A percentile compares a stretch with the other conserved stretches of the same genome.
Evolutionary conservation across 208 protist species (phyloP).

Genomic region (Trypanosoma avium): DNA sequence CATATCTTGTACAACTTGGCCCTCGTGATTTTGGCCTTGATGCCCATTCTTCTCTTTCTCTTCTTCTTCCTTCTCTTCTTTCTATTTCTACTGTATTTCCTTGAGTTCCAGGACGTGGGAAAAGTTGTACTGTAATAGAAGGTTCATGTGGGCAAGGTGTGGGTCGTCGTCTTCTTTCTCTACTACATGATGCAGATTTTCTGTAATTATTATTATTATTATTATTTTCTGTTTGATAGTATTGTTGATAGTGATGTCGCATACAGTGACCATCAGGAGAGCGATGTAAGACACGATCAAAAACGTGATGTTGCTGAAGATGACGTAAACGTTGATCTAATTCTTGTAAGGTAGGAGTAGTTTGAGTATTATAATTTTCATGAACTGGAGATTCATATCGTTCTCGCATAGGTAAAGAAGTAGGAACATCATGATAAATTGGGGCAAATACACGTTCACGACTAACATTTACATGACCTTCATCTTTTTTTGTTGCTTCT

Average conservation of each 20-base stretch:
- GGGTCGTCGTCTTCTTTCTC: background rate
- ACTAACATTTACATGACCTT: constrained; percentile 11
- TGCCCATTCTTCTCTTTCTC: too few relatives aligned
- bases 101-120: background rate
- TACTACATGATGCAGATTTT: background rate
- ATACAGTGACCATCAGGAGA: constrained; percentile 3
- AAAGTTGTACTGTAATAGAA: constrained; percentile 27
- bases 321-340: constrained; percentile 54
- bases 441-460: constrained; percentile 4
- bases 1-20: constrained; percentile 7
- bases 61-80: too few relatives aligned
- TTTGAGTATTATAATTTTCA: background rate
- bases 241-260: constrained; percentile 13
- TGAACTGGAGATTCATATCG: background rate
- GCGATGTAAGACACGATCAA: background rate
- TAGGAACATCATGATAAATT: background rate
- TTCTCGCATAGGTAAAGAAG: background rate
- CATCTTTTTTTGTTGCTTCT: constrained; percentile 1
- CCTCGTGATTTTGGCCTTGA: background rate
- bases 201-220: background rate
- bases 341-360: constrained; percentile 51
- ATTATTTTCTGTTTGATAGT: constrained; percentile 6
- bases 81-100: too few relatives aligned
- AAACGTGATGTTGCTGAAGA: constrained; percentile 32
- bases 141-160: constrained; percentile 18